phyloP scores from a whole-genome alignment of 1,139 yeast species.

The Taphrina communis region DNA sequence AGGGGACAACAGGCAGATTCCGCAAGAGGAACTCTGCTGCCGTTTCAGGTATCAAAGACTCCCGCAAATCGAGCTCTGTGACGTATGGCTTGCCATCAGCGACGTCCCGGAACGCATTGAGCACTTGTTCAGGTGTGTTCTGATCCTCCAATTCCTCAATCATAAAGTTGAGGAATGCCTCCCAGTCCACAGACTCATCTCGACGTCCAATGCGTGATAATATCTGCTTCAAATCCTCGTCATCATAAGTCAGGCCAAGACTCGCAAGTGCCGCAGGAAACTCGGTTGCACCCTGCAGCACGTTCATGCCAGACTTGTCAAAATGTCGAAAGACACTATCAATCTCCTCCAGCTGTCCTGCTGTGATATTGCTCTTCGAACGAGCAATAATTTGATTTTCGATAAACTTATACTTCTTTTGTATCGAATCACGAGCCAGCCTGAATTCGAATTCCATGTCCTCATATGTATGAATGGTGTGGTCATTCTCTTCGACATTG shows the following conservation, averaged over 20 bases:
- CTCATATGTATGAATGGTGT: slow-evolving; percentile 54
- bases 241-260: slow-evolving; percentile 53
- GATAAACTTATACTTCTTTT: slow-evolving; percentile 54
- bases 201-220: slow-evolving; percentile 50
- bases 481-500: slow-evolving; percentile 55
- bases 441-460: slow-evolving; percentile 55
- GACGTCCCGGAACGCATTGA: slow-evolving; percentile 54
- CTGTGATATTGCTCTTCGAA: slow-evolving; percentile 54
- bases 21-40: slow-evolving; percentile 39
- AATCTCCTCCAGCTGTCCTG: slow-evolving; percentile 55
- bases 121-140: slow-evolving; percentile 54
- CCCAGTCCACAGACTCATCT: slow-evolving; percentile 50
- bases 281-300: slow-evolving; percentile 51
- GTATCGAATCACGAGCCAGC: slow-evolving; percentile 53
- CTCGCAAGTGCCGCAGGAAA: slow-evolving; percentile 55
- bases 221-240: slow-evolving; percentile 54
- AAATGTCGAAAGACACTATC: slow-evolving; percentile 56
- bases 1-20: slow-evolving; percentile 20
- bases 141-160: slow-evolving; percentile 55
- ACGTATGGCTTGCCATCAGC: slow-evolving; percentile 54
- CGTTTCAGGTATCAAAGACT: slow-evolving; percentile 49
- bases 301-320: slow-evolving; percentile 53
- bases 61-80: slow-evolving; percentile 54
- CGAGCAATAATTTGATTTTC: slow-evolving; percentile 56
- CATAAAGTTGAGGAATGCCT: slow-evolving; percentile 55